A percentile compares a stretch with the other conserved stretches of the same genome.
Evolutionary conservation across 2,329 filamentous ascomycete genomes (phyloP).

Genomic region (Rhexocercosporidium sp.): DNA sequence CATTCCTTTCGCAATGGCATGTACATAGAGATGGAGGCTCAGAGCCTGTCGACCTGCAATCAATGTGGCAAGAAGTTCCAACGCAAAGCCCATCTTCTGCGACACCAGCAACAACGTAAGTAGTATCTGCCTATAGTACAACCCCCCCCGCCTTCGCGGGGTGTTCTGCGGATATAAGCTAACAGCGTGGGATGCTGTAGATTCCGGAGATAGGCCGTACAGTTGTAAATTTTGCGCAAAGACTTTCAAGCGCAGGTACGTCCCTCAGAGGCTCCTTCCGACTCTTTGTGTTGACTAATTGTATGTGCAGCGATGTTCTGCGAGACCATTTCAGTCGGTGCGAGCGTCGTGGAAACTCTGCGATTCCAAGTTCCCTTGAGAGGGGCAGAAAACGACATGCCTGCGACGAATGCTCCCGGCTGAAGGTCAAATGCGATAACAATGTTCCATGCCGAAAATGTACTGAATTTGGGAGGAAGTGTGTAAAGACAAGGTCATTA

Average conservation of each 20-base stretch:
- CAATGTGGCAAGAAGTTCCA: slow-evolving; percentile 43
- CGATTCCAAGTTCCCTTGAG: slow-evolving; percentile 41
- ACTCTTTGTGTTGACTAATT: slow-evolving; percentile 8
- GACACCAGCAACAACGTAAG: slow-evolving; percentile 43
- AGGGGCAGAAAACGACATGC: slow-evolving; percentile 43
- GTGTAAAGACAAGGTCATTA: slow-evolving; percentile 37
- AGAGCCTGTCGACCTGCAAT: slow-evolving; percentile 41
- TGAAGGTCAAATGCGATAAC: slow-evolving; percentile 44
- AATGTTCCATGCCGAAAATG: slow-evolving; percentile 42
- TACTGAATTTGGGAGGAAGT: slow-evolving; percentile 40
- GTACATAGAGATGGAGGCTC: slow-evolving; percentile 40
- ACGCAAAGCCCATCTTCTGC: slow-evolving; percentile 42
- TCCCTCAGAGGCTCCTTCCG: background rate
- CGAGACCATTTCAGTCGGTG: slow-evolving; percentile 43
- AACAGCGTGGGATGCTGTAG: slow-evolving; percentile 26
- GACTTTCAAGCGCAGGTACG: slow-evolving; percentile 43
- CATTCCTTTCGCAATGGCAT: slow-evolving; percentile 19
- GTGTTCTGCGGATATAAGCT: slow-evolving; percentile 2
- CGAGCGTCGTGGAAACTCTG: slow-evolving; percentile 37
- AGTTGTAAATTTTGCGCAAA: slow-evolving; percentile 44
- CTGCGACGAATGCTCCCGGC: slow-evolving; percentile 42
- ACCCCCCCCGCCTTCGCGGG: background rate
- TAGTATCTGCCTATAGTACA: slow-evolving; percentile 8
- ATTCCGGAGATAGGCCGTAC: slow-evolving; percentile 41
- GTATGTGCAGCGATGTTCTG: slow-evolving; percentile 39